Evolutionary conservation across 2,329 filamentous ascomycete genomes (phyloP).

Genomic region (Colletotrichum karsti): DNA sequence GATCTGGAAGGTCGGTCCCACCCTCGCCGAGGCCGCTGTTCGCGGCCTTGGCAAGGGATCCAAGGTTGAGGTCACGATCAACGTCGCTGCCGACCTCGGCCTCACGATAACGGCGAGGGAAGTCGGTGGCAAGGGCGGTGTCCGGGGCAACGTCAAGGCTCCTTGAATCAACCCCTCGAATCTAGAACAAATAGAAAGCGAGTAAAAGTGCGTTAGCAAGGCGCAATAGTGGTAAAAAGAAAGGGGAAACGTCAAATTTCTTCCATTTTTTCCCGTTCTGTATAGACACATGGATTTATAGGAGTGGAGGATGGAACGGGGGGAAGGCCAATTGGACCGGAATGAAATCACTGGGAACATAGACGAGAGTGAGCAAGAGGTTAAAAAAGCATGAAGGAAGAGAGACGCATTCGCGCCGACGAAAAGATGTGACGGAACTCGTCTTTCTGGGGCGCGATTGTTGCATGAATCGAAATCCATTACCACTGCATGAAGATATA

Average conservation of each 20-base stretch:
- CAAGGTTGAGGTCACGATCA: slow-evolving; percentile 94
- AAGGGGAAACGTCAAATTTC: neutral
- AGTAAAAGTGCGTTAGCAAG: neutral
- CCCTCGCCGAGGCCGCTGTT: slow-evolving; percentile 86
- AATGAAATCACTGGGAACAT: slow-evolving; percentile 17
- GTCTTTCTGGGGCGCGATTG: neutral
- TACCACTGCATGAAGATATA: too few relatives aligned
- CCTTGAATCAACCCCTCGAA: slow-evolving; percentile 23
- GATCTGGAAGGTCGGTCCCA: slow-evolving; percentile 86
- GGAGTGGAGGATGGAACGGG: too few relatives aligned
- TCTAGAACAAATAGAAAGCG: neutral
- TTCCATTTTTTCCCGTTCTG: neutral
- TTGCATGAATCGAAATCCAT: neutral
- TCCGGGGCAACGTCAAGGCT: slow-evolving; percentile 67
- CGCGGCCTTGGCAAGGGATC: slow-evolving; percentile 85
- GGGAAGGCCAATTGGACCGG: neutral
- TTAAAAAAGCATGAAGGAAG: slow-evolving; percentile 22
- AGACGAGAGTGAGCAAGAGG: slow-evolving; percentile 15
- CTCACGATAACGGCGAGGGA: slow-evolving; percentile 85
- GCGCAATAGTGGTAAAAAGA: slow-evolving; percentile 9
- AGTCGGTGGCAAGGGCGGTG: slow-evolving; percentile 86
- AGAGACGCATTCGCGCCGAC: slow-evolving; percentile 3
- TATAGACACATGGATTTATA: slow-evolving; percentile 21
- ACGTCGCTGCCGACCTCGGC: slow-evolving; percentile 81
- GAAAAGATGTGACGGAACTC: neutral